phyloP scores from a whole-genome alignment of 1,284 basidiomycete species.

The Anthracocystis setariae region DNA sequence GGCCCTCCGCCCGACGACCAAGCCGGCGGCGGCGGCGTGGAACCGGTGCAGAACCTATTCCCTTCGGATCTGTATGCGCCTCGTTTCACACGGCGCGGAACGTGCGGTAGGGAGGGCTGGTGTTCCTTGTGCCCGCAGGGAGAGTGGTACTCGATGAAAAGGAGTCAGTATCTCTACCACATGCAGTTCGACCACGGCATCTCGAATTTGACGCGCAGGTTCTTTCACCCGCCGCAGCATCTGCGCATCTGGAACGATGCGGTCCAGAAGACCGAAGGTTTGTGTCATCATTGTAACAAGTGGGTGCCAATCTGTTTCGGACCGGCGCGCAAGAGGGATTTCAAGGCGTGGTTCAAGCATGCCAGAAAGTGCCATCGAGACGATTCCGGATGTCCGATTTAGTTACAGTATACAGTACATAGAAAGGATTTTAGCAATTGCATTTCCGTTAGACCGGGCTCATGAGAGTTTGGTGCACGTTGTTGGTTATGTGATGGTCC shows the following conservation, averaged over 20 bases:
- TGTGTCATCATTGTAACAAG: constrained; percentile 16
- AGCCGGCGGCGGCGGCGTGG: not conserved
- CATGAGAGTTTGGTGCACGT: too few relatives aligned
- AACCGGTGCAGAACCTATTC: constrained; percentile 7
- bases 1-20: constrained; percentile 3
- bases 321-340: constrained; percentile 15
- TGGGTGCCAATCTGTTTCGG: constrained; percentile 29
- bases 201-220: constrained; percentile 7
- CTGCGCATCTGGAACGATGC: constrained; percentile 23
- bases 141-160: constrained; percentile 29
- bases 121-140: constrained; percentile 21
- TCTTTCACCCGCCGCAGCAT: constrained; percentile 6
- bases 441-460: too few relatives aligned
- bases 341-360: constrained; percentile 27
- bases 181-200: constrained; percentile 30
- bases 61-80: constrained; percentile 24
- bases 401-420: too few relatives aligned
- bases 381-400: constrained; percentile 11
- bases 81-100: constrained; percentile 17
- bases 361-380: constrained; percentile 19
- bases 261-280: constrained; percentile 14
- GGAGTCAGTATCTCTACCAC: constrained; percentile 28
- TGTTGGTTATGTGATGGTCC: too few relatives aligned
- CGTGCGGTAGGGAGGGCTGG: constrained; percentile 20
- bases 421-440: too few relatives aligned